Evolutionary conservation across 345 rosid species (phyloP).

Genomic region (Corchorus olitorius): DNA sequence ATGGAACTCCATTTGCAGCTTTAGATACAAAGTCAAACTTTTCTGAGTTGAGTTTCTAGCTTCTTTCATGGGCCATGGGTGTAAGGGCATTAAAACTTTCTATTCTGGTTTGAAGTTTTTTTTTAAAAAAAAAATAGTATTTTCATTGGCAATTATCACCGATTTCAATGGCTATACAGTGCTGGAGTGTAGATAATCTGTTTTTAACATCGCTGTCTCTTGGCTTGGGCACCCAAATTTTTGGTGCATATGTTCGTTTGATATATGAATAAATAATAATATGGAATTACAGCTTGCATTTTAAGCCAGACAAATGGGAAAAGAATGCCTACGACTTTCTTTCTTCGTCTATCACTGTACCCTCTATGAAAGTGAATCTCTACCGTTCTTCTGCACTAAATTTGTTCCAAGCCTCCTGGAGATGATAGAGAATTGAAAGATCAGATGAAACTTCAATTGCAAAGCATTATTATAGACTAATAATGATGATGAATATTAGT

Average conservation of each 20-base stretch:
- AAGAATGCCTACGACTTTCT: constrained; percentile 9
- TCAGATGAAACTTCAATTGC: background rate
- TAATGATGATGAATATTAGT: background rate
- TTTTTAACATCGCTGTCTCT: background rate
- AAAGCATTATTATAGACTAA: background rate
- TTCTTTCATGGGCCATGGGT: background rate
- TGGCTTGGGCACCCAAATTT: background rate
- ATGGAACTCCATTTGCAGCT: constrained; percentile 9
- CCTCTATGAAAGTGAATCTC: background rate
- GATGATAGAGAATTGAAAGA: constrained; percentile 3
- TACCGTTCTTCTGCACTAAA: constrained; percentile 61
- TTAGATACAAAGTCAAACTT: background rate
- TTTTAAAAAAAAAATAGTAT: background rate
- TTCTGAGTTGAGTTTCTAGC: background rate
- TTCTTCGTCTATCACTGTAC: background rate
- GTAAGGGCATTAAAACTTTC: background rate
- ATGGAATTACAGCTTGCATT: constrained; percentile 1
- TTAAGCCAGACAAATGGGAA: background rate
- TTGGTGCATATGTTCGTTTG: background rate
- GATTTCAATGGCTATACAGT: background rate
- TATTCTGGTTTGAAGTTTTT: background rate
- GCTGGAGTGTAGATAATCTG: background rate
- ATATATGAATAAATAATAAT: background rate
- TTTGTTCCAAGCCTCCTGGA: constrained; percentile 79
- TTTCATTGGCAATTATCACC: background rate